Evolutionary conservation across 1,284 basidiomycete genomes (phyloP).

Genomic region (Neolentinus lepideus): DNA sequence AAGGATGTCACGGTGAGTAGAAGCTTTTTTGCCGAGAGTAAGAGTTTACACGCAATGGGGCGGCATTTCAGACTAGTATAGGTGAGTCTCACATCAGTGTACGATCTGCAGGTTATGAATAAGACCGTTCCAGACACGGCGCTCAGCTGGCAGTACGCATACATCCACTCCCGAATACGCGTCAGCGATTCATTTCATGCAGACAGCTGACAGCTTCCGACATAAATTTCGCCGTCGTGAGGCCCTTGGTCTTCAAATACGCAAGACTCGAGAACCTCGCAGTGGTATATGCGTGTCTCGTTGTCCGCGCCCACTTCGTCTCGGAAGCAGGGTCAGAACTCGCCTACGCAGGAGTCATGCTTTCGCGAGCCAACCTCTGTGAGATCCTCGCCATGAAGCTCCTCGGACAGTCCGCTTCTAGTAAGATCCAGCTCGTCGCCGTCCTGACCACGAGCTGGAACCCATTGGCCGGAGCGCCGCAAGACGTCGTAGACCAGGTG

Average conservation of each 20-base stretch:
- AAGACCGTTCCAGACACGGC: slow-evolving; percentile 52
- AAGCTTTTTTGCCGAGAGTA: slow-evolving; percentile 7
- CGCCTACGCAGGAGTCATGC: slow-evolving; percentile 67
- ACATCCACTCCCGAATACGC: not conserved
- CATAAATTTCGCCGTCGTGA: slow-evolving; percentile 77
- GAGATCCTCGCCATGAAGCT: slow-evolving; percentile 85
- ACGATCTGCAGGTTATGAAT: slow-evolving; percentile 11
- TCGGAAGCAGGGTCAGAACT: slow-evolving; percentile 54
- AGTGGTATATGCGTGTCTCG: slow-evolving; percentile 68
- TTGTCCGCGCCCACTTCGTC: slow-evolving; percentile 51
- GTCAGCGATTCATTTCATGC: not conserved
- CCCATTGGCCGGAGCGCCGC: slow-evolving; percentile 73
- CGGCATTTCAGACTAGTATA: slow-evolving; percentile 38
- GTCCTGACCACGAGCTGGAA: slow-evolving; percentile 77
- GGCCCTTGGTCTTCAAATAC: slow-evolving; percentile 77
- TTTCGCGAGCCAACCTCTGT: slow-evolving; percentile 68
- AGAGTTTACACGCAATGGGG: slow-evolving; percentile 6
- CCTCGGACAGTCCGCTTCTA: slow-evolving; percentile 65
- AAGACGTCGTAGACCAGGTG: slow-evolving; percentile 58
- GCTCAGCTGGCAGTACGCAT: slow-evolving; percentile 67
- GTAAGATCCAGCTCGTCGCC: slow-evolving; percentile 65
- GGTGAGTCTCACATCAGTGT: slow-evolving; percentile 15
- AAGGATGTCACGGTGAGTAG: slow-evolving; percentile 57
- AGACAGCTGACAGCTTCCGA: slow-evolving; percentile 79
- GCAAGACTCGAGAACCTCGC: slow-evolving; percentile 69